Evolutionary conservation across 495 filamentous ascomycete species (phyloP), one percentile per base, ranked within the genome.

Genomic region (Staphylotrichum longicolle): DNA sequence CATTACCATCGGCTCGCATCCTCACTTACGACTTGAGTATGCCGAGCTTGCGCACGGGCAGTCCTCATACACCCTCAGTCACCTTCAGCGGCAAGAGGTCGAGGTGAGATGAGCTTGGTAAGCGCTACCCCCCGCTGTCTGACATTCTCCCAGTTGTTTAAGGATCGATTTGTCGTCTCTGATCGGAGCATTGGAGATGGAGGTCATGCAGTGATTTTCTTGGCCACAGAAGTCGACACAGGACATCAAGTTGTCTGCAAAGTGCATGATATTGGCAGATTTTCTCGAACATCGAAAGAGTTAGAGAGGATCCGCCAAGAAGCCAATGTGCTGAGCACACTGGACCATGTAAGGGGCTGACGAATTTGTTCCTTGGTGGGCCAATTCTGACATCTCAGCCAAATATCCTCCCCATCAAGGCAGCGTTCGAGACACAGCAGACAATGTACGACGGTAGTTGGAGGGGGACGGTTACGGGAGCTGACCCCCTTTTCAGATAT

Each of bases 221-320:
- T 94, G 61, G 91, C 91, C 48, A 82, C 78, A 42, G 88, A 96
- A 66, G 78, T 71, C 27, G 64, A 74, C 56, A 91, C 87, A 27
- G 82, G 83, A 40, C 76, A 86, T 58, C 83, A 88, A 65, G 84
- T 96, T 56, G 93, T 91, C 9, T 90, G 96, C 77, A 98, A 98
- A 72, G 67, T 82, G 4, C 68, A 80, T 57, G 66, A 77, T 52
- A 55, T 78, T 12, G 48, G 14, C 61, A 64, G 58, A 37, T 34
- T 41, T 7, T 45, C 47, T 35, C 46, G 10, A 3, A 61, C 58
- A 20, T 47, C 61, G 35, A 37, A 44, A 15, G 61, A 54, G 58
- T 11, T 73, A 4, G 63, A 69, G 27, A 69, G 71, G 15, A 68
- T 75, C 46, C 54, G 72, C 12, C 68, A 76, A 53, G 87, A 90